Base-by-base conservation (phyloP, 2,329 filamentous ascomycete species). In the Penicillium paneum region DNA sequence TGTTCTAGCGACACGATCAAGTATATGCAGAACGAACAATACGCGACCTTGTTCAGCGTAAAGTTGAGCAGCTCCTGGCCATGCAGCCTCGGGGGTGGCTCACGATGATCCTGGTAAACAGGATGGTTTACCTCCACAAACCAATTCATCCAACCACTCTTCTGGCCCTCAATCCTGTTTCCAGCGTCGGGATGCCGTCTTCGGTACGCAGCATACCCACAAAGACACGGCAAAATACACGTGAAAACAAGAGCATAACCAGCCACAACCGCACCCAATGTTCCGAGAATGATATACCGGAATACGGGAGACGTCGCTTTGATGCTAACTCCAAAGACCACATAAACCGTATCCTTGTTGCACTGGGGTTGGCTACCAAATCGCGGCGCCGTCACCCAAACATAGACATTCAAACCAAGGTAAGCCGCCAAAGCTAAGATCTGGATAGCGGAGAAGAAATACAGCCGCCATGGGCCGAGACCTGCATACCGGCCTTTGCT, bases 1-100 rank as follows among this genome's bases (percentile, higher is more conserved):
- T 61, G 57, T n/a, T 61, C 59, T 29, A 61, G 32, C n/a, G 59
- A 58, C 13, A 59, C 58, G 21, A 61, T 61, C 52, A 61, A 28
- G 21, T 61, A 61, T 17, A 61, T 53, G 26, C 56, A 61, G 24
- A 61, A 47, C 5, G 56, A 46, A 28, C 52, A 55, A 21, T 61
- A 61, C 10, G 51, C 58, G 21, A 49, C 39, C 42, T 42, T 55
- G 26, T 55, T 59, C 17, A 59, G n/a, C 3, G 57, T 57, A 17
- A 49, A 57, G 26, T 44, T 51, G 19, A 48, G 49, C 39, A 59
- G 39, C 8, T 39, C 49, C 29, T 57, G 46, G 2, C 56, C 54
- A n/a, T 48, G 35, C 17, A 61, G 28, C 15, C 40, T 50, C 42
- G 42, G 11, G 4, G 39, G 49, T 24, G 38, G 40, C 19, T 29